These are phyloP conservation scores for Talaromyces atroroseus DNA, from an alignment of 2,329 filamentous ascomycete species.

Conservation along the genomic window DNA sequence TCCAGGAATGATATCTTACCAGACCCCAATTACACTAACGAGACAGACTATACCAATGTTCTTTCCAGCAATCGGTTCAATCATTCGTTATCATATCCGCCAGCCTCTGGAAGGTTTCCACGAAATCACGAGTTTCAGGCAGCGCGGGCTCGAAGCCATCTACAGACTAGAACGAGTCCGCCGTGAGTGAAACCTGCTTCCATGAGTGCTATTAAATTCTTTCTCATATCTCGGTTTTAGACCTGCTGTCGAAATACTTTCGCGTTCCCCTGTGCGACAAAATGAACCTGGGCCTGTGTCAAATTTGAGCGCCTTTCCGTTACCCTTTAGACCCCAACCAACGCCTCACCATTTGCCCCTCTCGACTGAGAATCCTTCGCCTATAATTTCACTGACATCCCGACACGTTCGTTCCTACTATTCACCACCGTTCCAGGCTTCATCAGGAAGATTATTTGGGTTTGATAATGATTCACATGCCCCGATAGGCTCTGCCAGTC, in stretches of 20 bases:
- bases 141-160: slow-evolving; percentile 2
- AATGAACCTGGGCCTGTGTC: not conserved
- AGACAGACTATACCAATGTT: slow-evolving; percentile 1
- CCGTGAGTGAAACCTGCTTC: slow-evolving; percentile 11
- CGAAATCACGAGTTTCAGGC: slow-evolving; percentile 5
- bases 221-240: not conserved
- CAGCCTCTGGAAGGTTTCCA: slow-evolving; percentile 3
- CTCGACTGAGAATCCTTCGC: not conserved
- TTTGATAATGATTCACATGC: not conserved
- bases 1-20: slow-evolving; percentile 6
- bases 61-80: not conserved
- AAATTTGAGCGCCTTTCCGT: slow-evolving; percentile 8
- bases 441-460: slow-evolving; percentile 1
- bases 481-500: not conserved
- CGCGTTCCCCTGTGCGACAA: slow-evolving; percentile 3
- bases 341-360: not conserved
- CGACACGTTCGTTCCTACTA: slow-evolving; percentile 2
- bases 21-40: slow-evolving; percentile 9
- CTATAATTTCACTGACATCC: slow-evolving; percentile 7
- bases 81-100: slow-evolving; percentile 5
- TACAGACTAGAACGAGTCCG: slow-evolving; percentile 9
- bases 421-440: not conserved
- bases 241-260: not conserved
- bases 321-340: slow-evolving; percentile 12
- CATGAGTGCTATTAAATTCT: not conserved